phyloP scores from a whole-genome alignment of 441 rosid genomes.

The Erysimum pusillum region DNA sequence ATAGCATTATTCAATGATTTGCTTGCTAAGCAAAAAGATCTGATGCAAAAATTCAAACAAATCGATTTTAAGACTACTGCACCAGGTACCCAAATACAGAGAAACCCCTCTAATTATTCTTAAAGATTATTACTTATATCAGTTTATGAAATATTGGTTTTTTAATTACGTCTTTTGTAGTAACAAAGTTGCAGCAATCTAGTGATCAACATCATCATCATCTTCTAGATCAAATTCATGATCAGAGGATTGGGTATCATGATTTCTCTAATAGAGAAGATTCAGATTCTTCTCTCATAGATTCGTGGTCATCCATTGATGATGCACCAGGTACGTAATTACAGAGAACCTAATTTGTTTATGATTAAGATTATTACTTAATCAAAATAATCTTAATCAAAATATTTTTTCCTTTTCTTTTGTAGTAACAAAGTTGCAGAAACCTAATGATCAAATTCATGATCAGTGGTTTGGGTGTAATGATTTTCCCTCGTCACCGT shows the following conservation, averaged over 20 bases:
- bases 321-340: not conserved
- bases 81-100: slow-evolving; percentile 13
- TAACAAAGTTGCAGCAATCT: not conserved
- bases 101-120: not conserved
- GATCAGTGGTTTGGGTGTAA: not conserved
- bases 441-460: not conserved
- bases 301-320: not conserved
- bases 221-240: not conserved
- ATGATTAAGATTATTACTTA: not conserved
- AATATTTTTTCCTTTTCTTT: not conserved
- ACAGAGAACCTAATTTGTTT: not conserved
- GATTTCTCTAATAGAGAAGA: not conserved
- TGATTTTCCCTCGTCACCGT: not conserved
- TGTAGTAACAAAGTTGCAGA: not conserved
- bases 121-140: not conserved
- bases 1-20: slow-evolving; percentile 17
- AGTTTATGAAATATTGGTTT: not conserved
- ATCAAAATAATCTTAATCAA: too few relatives aligned
- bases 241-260: not conserved
- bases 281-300: not conserved
- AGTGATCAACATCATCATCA: not conserved
- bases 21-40: slow-evolving; percentile 6
- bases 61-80: not conserved
- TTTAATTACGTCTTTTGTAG: slow-evolving; percentile 2
- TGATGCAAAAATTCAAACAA: not conserved